Evolutionary conservation across 2,329 filamentous ascomycete genomes (phyloP), one percentile per base, ranked within the genome.

Genomic region (Hypoxylon rubiginosum): DNA sequence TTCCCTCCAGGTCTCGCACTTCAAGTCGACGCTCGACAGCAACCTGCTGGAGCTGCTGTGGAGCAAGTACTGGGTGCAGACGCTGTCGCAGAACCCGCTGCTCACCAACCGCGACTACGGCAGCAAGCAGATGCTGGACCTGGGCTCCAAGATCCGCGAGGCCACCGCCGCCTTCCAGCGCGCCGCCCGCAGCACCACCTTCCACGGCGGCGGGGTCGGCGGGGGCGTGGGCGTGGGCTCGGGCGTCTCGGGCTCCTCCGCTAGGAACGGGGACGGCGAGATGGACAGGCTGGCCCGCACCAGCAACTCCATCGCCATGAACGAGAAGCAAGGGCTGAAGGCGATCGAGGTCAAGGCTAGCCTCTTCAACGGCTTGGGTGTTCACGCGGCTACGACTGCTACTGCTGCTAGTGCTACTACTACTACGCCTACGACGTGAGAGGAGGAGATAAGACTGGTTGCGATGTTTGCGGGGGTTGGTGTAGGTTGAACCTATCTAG

Each of bases 11-110:
- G 92, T 98, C 13, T 93, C 93, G 32, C 93, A 97, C 80, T 99
- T 93, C 86, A 98, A 98, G 82, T 96, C 92, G 69, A 91, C 92
- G 0, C 90, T 99, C 28, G 96, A 99, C 80, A 87, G 90, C 1
- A 91, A 94, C 73, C 85, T 99, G 24, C 85, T 99, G 4, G 93
- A 97, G 75, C 86, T 93, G 55, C 84, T 99, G 30, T 98, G 96
- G 96, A 97, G 97, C 83, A 98, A 98, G 80, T 99, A 99, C 84
- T 97, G 94, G 96, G 94, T 97, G 34, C 92, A 97, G 76, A 99
- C 96, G 5, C 87, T 99, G 19, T 97, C 93, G 32, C 93, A 97
- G 73, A 96, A 90, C 72, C 94, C 95, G 21, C 86, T 97, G 4
- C 90, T 97, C 73, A 94, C 93, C 60, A 98, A 97, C 76, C 92